phyloP scores from a whole-genome alignment of 176 grass and related monocot genomes.

The Oryza glumipatula region DNA sequence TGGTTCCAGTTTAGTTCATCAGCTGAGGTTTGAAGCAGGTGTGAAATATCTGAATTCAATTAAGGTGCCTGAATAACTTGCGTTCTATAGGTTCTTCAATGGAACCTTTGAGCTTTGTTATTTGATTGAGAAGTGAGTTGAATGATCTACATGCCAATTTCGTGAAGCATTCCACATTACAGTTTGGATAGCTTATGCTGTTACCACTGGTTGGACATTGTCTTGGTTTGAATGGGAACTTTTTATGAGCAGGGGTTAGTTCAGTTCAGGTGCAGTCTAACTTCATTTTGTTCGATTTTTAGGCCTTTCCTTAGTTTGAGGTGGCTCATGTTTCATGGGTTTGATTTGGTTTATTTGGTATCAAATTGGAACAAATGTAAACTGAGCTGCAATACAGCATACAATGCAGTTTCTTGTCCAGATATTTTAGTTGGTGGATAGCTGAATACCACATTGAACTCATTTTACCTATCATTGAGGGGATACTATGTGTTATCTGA shows the following conservation, averaged over 20 bases:
- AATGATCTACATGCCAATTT: background rate
- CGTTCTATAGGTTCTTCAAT: background rate
- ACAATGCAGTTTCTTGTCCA: too few relatives aligned
- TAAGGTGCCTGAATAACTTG: background rate
- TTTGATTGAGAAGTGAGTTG: slow-evolving; percentile 5
- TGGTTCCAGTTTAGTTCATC: background rate
- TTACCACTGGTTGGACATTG: slow-evolving; percentile 14
- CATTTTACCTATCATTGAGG: background rate
- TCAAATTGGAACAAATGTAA: too few relatives aligned
- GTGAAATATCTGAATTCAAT: background rate
- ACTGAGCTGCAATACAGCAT: too few relatives aligned
- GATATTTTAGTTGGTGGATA: too few relatives aligned
- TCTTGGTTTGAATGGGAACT: slow-evolving; percentile 18
- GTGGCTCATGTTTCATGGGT: background rate
- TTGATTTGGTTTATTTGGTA: too few relatives aligned
- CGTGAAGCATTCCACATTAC: background rate
- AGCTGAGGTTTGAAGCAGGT: background rate
- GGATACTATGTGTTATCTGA: background rate
- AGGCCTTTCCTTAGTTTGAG: background rate
- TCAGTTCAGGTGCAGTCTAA: background rate
- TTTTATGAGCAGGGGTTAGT: background rate
- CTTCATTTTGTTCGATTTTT: background rate
- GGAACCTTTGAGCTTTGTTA: slow-evolving; percentile 4
- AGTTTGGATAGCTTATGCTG: background rate
- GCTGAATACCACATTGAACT: too few relatives aligned